phyloP scores from a whole-genome alignment of 352 stramenopile species.

The Phytophthora fragariae region DNA sequence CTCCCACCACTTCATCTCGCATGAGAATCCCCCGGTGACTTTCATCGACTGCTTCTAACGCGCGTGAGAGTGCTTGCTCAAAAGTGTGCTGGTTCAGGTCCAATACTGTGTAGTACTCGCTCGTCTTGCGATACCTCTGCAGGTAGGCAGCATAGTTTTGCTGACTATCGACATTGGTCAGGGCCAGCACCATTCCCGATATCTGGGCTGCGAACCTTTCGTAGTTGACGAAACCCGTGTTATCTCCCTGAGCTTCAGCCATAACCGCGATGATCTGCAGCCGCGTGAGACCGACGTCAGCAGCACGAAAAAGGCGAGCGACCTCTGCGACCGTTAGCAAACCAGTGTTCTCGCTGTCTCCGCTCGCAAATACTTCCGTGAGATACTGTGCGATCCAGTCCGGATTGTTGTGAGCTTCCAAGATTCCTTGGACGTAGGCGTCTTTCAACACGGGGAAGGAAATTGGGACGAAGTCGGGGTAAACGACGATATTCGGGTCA shows the following conservation, averaged over 20 bases:
- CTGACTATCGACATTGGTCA: slow-evolving; percentile 76
- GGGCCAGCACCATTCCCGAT: slow-evolving; percentile 70
- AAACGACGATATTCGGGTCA: slow-evolving; percentile 43
- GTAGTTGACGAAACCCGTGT: slow-evolving; percentile 78
- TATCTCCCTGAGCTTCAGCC: slow-evolving; percentile 78
- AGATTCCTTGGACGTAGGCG: slow-evolving; percentile 57
- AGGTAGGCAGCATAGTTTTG: slow-evolving; percentile 63
- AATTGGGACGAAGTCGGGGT: slow-evolving; percentile 65
- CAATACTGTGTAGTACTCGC: slow-evolving; percentile 80
- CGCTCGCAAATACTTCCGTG: slow-evolving; percentile 77
- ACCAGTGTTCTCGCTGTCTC: slow-evolving; percentile 66
- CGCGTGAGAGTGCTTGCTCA: slow-evolving; percentile 70
- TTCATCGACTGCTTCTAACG: slow-evolving; percentile 76
- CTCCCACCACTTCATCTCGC: slow-evolving; percentile 62
- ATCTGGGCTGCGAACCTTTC: slow-evolving; percentile 76
- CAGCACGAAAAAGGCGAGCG: slow-evolving; percentile 58
- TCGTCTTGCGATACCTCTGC: slow-evolving; percentile 73
- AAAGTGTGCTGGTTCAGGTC: slow-evolving; percentile 86
- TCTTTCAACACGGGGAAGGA: slow-evolving; percentile 71
- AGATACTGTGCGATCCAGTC: slow-evolving; percentile 77
- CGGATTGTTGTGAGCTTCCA: slow-evolving; percentile 72
- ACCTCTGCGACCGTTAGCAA: slow-evolving; percentile 71
- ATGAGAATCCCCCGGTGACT: slow-evolving; percentile 59
- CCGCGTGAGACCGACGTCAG: slow-evolving; percentile 77
- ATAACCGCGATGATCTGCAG: slow-evolving; percentile 80